Evolutionary conservation across 2,329 filamentous ascomycete genomes (phyloP), one percentile per base, ranked within the genome.

Genomic region (Sporothrix humicola): DNA sequence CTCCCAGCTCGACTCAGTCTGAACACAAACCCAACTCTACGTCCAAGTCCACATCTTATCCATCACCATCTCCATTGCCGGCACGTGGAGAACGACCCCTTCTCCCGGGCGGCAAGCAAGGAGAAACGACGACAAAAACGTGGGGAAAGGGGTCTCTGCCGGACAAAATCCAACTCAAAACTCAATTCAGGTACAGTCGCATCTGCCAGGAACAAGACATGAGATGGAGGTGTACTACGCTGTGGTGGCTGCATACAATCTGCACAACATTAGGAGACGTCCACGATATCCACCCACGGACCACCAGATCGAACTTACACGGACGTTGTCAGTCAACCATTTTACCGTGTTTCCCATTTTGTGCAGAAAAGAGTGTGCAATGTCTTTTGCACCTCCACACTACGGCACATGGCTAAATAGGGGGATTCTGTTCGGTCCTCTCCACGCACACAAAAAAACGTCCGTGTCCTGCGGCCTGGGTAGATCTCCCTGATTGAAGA

Each of bases 401-500:
- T 50, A 58, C 56, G 56, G 56, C 56, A 58, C 56, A 58, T 58
- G 56, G 56, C 56, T 58, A 58, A 58, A 58, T 58, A 31, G 23
- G 23, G 12, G 23, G 31, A 37, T 37, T 37, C 31, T 15, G 17
- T 26, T 13, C 31, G 56, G 10, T 58, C 56, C 23, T 23, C 23
- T 58, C 31, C 23, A 15, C 56, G 7, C 46, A 12, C n/a, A 37
- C 23, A 58, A 3, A 58, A 31, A 58, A 58, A 23, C 20, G 56
- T 58, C 23, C 23, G 56, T 58, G 56, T 31, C 23, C 56, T 58
- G 56, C 23, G 56, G 56, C 23, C 26, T 31, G 56, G 56, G 56
- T 10, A 58, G 56, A 58, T 58, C 56, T 31, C 56, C 23, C 56
- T 58, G 56, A 31, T 31, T 31, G 26, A 13, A 31, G 3, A 6